Percentiles rank a stretch among this genome's conserved stretches.
phyloP scores from a whole-genome alignment of 208 protist species.

The Leishmania mexicana region DNA sequence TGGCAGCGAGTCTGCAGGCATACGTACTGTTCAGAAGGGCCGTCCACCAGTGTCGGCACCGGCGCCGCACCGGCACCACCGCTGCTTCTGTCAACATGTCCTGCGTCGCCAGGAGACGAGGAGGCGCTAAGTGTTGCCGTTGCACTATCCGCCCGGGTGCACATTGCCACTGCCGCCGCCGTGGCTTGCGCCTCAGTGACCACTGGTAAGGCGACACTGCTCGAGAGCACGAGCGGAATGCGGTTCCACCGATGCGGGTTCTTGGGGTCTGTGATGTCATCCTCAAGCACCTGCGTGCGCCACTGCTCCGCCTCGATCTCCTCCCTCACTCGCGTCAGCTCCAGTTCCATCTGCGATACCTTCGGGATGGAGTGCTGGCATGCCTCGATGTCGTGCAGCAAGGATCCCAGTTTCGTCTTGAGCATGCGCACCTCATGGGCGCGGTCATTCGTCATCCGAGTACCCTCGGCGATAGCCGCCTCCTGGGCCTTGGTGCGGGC shows the following conservation, averaged over 20 bases:
- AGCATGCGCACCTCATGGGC: conserved; percentile 75
- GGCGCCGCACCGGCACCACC: neutral
- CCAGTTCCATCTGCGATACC: conserved; percentile 84
- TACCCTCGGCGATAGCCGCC: conserved; percentile 84
- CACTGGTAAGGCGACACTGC: neutral
- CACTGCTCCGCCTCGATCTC: conserved; percentile 89
- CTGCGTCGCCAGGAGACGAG: conserved; percentile 1
- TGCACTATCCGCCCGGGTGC: neutral
- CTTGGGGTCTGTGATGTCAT: conserved; percentile 83
- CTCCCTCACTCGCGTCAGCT: conserved; percentile 65
- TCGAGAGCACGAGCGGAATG: conserved; percentile 14
- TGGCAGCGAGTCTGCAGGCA: conserved; percentile 88
- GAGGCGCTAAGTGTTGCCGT: neutral
- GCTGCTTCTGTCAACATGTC: neutral
- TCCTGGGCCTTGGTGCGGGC: conserved; percentile 95
- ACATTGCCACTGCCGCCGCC: neutral
- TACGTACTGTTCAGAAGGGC: conserved; percentile 77
- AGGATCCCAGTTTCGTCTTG: conserved; percentile 76
- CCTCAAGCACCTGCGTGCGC: conserved; percentile 77
- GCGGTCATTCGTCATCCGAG: conserved; percentile 76
- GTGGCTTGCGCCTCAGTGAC: conserved; percentile 3
- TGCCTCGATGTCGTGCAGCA: conserved; percentile 84
- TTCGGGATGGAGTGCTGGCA: conserved; percentile 76
- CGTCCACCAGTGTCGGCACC: conserved; percentile 25
- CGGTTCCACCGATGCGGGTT: conserved; percentile 86